Percentiles rank a stretch among this genome's conserved stretches.
Conservation (phyloP, 176 grass and related monocot genomes). For the Melocanna baccifera region DNA sequence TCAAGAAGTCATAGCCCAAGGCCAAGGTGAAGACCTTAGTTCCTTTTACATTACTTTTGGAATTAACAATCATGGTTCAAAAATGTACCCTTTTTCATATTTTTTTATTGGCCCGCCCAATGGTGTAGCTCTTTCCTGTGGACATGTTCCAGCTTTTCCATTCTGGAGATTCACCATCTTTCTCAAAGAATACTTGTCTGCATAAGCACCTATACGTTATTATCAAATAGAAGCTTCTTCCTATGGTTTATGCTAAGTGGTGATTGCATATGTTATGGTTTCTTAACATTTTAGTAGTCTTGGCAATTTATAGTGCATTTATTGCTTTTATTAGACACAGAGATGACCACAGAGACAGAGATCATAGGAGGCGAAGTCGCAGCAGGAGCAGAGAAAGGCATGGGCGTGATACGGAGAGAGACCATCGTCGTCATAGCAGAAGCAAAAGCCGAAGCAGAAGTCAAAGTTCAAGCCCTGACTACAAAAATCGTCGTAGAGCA, state of each 20-base stretch:
- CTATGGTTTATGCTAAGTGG: background rate
- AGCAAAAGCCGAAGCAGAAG: conserved; percentile 23
- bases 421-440: conserved; percentile 37
- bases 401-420: conserved; percentile 50
- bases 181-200: background rate
- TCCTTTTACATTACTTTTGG: background rate
- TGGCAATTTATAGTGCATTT: conserved; percentile 13
- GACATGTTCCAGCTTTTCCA: background rate
- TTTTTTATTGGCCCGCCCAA: background rate
- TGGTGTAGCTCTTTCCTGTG: no score
- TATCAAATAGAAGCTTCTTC: background rate
- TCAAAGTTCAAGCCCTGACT: conserved; percentile 32
- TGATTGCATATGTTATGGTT: background rate
- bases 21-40: conserved; percentile 47
- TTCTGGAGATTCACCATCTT: background rate
- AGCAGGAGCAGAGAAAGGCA: conserved; percentile 58
- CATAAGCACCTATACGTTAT: background rate
- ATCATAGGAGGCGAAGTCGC: conserved; percentile 42
- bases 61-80: background rate
- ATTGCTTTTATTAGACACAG: conserved; percentile 37
- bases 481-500: conserved; percentile 7
- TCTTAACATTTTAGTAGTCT: background rate
- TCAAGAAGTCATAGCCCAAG: conserved; percentile 89
- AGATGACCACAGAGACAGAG: conserved; percentile 51
- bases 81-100: background rate